phyloP scores from a whole-genome alignment of 2,329 filamentous ascomycete species.

The Diaporthe destruens region DNA sequence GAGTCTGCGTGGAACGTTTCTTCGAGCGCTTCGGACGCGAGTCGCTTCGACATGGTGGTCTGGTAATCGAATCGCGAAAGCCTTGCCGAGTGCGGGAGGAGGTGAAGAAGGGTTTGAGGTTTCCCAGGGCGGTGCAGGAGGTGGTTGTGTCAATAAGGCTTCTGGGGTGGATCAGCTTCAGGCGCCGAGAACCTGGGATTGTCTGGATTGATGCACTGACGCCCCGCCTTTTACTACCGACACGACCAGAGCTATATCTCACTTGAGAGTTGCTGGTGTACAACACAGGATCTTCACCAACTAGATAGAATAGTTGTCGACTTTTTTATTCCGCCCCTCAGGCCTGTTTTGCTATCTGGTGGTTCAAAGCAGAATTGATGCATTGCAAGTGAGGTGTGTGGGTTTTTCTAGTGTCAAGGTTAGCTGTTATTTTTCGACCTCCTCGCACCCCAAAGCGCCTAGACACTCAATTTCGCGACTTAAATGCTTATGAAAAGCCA shows the following conservation, averaged over 20 bases:
- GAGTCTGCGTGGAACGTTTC: constrained; percentile 67
- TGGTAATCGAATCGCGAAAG: constrained; percentile 46
- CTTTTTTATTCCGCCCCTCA: no score
- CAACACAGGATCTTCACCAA: background rate
- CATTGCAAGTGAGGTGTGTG: background rate
- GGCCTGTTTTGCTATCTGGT: no score
- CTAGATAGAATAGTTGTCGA: background rate
- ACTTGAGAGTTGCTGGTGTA: background rate
- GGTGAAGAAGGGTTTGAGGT: background rate
- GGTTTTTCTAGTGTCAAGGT: background rate
- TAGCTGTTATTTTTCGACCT: background rate
- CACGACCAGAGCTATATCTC: constrained; percentile 41
- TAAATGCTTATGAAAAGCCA: background rate
- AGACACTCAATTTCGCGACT: background rate
- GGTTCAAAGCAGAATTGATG: background rate
- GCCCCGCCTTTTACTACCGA: constrained; percentile 32
- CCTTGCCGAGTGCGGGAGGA: background rate
- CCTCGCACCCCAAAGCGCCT: background rate
- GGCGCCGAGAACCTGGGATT: constrained; percentile 15
- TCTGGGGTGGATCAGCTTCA: constrained; percentile 4
- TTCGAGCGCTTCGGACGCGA: constrained; percentile 71
- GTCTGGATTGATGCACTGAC: constrained; percentile 33
- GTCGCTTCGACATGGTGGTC: constrained; percentile 60
- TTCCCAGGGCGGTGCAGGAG: constrained; percentile 5
- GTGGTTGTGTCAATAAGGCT: constrained; percentile 24